phyloP scores from a whole-genome alignment of 371 early-diverging fungal genomes.

The Mucor velutinosus region DNA sequence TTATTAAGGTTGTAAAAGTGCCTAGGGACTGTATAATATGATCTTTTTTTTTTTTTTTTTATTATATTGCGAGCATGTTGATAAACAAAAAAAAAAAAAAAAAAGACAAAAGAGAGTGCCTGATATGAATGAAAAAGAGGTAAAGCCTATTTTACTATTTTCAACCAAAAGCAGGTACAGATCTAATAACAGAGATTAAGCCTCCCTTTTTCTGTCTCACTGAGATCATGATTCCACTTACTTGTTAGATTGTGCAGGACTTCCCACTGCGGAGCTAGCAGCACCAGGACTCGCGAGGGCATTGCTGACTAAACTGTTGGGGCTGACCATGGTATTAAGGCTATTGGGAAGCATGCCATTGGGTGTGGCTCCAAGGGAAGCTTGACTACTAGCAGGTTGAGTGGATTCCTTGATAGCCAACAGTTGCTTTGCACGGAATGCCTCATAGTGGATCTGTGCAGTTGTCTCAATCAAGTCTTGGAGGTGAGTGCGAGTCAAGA shows the following conservation, averaged over 20 bases:
- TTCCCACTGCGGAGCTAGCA: conserved; percentile 32
- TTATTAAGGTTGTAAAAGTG: too few species aligned
- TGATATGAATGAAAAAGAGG: conserved; percentile 1
- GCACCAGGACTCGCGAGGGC: conserved; percentile 16
- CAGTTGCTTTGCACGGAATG: conserved; percentile 89
- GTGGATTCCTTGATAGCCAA: conserved; percentile 80
- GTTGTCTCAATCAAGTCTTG: conserved; percentile 89
- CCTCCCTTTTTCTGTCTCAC: neutral
- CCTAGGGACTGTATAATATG: too few species aligned
- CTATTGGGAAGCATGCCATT: conserved; percentile 18
- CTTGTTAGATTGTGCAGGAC: conserved; percentile 43
- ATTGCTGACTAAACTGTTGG: conserved; percentile 27
- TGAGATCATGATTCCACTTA: conserved; percentile 11
- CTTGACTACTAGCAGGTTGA: conserved; percentile 28
- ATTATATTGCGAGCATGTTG: neutral
- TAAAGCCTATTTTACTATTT: neutral
- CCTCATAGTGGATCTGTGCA: conserved; percentile 84
- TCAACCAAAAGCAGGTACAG: conserved; percentile 45
- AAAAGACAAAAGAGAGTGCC: neutral
- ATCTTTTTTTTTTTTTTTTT: too few species aligned
- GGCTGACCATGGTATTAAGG: conserved; percentile 10
- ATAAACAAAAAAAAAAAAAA: neutral
- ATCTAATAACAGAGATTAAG: conserved; percentile 14
- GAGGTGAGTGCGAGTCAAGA: conserved; percentile 83
- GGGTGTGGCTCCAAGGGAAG: conserved; percentile 22